Base-by-base conservation (phyloP, 192 early-diverging fungal species). In the Diversispora eburnea region DNA sequence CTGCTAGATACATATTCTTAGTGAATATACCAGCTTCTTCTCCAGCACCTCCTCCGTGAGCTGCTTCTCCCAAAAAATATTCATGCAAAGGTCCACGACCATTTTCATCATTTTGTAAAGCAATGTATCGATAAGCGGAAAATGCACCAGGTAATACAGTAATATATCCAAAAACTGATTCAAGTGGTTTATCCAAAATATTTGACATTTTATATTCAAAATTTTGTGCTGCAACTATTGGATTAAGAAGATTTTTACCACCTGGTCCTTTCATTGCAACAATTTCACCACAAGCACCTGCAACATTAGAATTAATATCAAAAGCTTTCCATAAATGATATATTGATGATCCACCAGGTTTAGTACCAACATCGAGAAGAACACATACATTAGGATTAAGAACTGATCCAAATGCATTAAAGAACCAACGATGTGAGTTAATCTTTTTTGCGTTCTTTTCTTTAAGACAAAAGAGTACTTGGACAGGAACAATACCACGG, bases 371-470 rank as follows among this genome's bases (percentile, higher is more conserved):
- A 83, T 89, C 88, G 60, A 89, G 72, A 51, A 89, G 74, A 13
- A 89, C 79, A 79, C 86, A 87, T 8, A 89, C 80, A 41, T 89
- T 83, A 13, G 88, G 88, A 56, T 82, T 77, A 55, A 89, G 72
- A 60, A 87, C 75, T 43, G 77, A 78, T 66, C 86, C 85, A 63
- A 89, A 86, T 25, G 88, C 87, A 68, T 89, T 85, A 70, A 89
- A 89, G 77, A 89, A 89, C 88, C 88, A 89, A 67, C 88, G 83
- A 81, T 90, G 89, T 39, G 87, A 91, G 69, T 91, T 95, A 77
- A 95, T 90, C 80, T 95, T 95, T 79, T 94, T 96, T 70, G 89
- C 88, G 75, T 96, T 96, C 82, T 94, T 92, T 81, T 96, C 94
- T 78, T 96, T 96, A 8, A 96, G 80, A 81, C 92, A 91, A 79